Conservation (phyloP, 1,284 basidiomycete species). For the Cryptococcus hybrid region DNA sequence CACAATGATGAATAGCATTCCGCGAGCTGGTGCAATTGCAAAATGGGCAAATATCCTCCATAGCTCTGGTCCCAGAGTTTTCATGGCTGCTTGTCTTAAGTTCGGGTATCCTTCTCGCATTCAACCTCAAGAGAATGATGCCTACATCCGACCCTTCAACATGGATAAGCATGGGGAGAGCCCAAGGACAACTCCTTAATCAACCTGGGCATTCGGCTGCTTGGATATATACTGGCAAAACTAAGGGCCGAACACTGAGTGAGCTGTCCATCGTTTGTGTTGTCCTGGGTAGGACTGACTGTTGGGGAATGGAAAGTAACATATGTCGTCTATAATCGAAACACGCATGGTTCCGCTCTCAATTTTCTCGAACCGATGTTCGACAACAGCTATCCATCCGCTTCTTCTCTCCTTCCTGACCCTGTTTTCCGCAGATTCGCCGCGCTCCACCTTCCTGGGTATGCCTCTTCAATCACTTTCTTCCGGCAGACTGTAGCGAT, state of each 20-base stretch:
- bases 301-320: conserved; percentile 8
- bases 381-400: background rate
- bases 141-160: conserved; percentile 31
- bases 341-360: conserved; percentile 21
- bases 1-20: conserved; percentile 18
- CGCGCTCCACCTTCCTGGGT: conserved; percentile 23
- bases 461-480: conserved; percentile 33
- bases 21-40: conserved; percentile 27
- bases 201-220: conserved; percentile 18
- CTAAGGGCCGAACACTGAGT: conserved; percentile 32
- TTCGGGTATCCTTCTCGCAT: conserved; percentile 24
- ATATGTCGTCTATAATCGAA: conserved; percentile 19
- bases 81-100: conserved; percentile 28
- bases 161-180: conserved; percentile 19
- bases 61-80: conserved; percentile 31
- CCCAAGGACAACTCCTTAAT: conserved; percentile 20
- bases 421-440: conserved; percentile 28
- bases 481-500: conserved; percentile 36
- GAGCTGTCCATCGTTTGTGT: background rate
- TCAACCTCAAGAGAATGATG: conserved; percentile 28
- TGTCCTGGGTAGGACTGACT: background rate
- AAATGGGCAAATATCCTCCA: conserved; percentile 18
- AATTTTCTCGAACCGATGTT: conserved; percentile 28
- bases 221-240: conserved; percentile 27
- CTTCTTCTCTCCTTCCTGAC: background rate